Evolutionary conservation across 208 protist genomes (phyloP).

Genomic region (Trypanosoma melophagium): DNA sequence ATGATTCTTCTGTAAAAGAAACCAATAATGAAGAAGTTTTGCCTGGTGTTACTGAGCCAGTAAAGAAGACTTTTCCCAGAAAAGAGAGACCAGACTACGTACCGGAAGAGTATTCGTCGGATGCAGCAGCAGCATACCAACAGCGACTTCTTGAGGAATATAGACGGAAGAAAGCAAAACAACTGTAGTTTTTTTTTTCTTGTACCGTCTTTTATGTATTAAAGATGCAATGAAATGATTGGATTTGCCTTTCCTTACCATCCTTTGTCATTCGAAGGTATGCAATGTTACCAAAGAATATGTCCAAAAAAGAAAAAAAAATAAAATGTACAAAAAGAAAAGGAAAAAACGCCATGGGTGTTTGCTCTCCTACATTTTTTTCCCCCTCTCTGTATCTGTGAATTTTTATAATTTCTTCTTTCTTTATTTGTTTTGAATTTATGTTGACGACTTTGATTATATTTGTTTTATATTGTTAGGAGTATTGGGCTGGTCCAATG

Average conservation of each 20-base stretch:
- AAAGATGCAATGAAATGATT: background rate
- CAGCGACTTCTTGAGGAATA: slow-evolving; percentile 77
- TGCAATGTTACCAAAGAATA: slow-evolving; percentile 18
- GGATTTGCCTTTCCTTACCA: too few species aligned
- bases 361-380: background rate
- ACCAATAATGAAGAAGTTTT: background rate
- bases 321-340: background rate
- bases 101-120: slow-evolving; percentile 70
- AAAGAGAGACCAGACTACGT: slow-evolving; percentile 20
- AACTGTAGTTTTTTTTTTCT: slow-evolving; percentile 10
- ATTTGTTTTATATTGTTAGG: slow-evolving; percentile 9
- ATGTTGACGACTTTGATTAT: slow-evolving; percentile 24
- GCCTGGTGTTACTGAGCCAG: background rate
- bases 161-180: slow-evolving; percentile 36
- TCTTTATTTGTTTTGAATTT: slow-evolving; percentile 11
- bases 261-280: background rate
- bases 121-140: slow-evolving; percentile 80
- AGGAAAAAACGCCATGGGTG: background rate
- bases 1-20: background rate
- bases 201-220: slow-evolving; percentile 14
- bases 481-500: slow-evolving; percentile 13
- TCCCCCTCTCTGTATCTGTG: background rate
- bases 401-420: slow-evolving; percentile 8
- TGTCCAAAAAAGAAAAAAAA: background rate
- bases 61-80: slow-evolving; percentile 1